Evolutionary conservation across 768 basidiomycete species (phyloP).

Genomic region (Russula sp.): DNA sequence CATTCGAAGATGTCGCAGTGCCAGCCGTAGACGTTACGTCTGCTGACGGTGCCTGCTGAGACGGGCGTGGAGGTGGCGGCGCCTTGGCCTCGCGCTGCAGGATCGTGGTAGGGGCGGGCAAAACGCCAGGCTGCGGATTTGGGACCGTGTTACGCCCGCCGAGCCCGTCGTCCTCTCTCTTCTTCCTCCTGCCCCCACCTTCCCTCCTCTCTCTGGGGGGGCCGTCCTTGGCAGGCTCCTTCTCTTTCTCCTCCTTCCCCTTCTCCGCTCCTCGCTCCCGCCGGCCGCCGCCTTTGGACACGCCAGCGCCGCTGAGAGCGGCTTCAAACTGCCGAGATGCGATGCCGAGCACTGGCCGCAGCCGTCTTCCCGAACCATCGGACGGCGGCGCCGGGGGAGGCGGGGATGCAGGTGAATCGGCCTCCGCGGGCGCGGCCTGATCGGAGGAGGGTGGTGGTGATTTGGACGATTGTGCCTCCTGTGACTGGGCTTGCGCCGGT

Average conservation of each 20-base stretch:
- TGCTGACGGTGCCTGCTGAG: background rate
- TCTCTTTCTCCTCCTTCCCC: slow-evolving; percentile 31
- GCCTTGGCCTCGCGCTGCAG: slow-evolving; percentile 27
- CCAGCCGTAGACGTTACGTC: background rate
- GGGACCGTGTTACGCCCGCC: background rate
- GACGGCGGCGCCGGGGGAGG: slow-evolving; percentile 25
- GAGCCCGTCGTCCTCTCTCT: background rate
- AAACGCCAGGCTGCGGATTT: slow-evolving; percentile 9
- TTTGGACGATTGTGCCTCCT: slow-evolving; percentile 7
- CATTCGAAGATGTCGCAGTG: background rate
- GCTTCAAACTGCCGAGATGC: slow-evolving; percentile 67
- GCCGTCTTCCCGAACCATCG: slow-evolving; percentile 32
- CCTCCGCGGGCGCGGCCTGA: slow-evolving; percentile 7
- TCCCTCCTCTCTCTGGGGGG: slow-evolving; percentile 19
- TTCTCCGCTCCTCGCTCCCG: slow-evolving; percentile 26
- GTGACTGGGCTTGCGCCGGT: slow-evolving; percentile 5
- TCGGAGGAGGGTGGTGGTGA: background rate
- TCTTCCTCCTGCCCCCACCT: slow-evolving; percentile 6
- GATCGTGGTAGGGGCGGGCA: slow-evolving; percentile 25
- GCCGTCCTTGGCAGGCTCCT: slow-evolving; percentile 24
- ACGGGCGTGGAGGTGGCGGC: background rate
- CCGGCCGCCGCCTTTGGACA: slow-evolving; percentile 34
- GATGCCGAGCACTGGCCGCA: slow-evolving; percentile 55
- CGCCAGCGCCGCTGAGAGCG: slow-evolving; percentile 60
- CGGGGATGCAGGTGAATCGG: slow-evolving; percentile 2